These are phyloP conservation scores for Candida glaebosa DNA, from an alignment of 805 yeast genomes.

Conservation along the genomic window DNA sequence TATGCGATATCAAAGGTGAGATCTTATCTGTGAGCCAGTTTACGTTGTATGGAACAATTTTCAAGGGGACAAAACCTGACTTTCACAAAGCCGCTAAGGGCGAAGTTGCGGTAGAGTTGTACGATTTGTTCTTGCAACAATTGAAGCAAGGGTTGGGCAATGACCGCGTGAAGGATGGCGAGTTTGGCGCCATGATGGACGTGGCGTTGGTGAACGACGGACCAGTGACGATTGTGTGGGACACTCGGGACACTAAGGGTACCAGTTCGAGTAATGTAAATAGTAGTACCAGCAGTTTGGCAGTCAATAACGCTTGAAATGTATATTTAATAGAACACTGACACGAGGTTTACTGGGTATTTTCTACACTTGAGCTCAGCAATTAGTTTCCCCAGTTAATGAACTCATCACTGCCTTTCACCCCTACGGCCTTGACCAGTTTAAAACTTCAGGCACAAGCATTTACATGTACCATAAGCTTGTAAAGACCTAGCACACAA, in stretches of 20 bases:
- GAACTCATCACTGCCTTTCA: no score
- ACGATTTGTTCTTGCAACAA: conserved; percentile 48
- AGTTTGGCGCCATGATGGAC: conserved; percentile 97
- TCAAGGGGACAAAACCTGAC: conserved; percentile 93
- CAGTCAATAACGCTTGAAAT: background rate
- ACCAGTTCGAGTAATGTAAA: background rate
- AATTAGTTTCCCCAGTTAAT: no score
- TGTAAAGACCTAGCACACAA: no score
- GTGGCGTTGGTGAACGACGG: conserved; percentile 87
- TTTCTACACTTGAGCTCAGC: no score
- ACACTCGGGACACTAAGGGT: conserved; percentile 46
- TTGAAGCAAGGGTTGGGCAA: conserved; percentile 50
- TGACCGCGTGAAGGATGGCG: conserved; percentile 73
- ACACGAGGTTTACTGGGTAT: background rate
- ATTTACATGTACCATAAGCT: no score
- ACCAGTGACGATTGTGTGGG: conserved; percentile 84
- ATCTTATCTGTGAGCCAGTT: conserved; percentile 89
- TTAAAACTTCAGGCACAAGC: no score
- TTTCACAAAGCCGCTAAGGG: conserved; percentile 92
- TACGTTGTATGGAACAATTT: conserved; percentile 79
- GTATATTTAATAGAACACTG: background rate
- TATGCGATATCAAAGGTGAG: conserved; percentile 61
- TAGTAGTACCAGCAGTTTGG: background rate
- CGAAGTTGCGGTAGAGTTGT: conserved; percentile 45
- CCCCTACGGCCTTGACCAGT: no score